Conservation (phyloP, 495 filamentous ascomycete genomes). For the Thermothielavioides terrestris region DNA sequence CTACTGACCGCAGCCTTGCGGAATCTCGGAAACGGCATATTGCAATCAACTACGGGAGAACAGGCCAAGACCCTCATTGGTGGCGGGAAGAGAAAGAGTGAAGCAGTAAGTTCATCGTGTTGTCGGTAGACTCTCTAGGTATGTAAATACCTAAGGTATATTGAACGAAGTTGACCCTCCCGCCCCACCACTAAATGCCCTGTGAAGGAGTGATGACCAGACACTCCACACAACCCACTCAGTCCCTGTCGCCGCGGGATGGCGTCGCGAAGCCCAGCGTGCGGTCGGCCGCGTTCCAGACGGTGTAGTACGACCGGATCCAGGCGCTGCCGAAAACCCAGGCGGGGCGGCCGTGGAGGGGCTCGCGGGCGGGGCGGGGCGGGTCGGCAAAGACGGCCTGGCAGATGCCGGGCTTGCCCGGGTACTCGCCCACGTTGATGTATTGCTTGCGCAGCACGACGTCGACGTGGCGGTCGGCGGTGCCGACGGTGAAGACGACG, state of each 20-base stretch:
- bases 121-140: too few species aligned
- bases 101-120: too few species aligned
- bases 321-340: conserved; percentile 19
- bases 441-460: conserved; percentile 11
- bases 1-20: too few species aligned
- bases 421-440: conserved; percentile 20
- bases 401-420: conserved; percentile 16
- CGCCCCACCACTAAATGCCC: too few species aligned
- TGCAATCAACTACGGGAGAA: background rate
- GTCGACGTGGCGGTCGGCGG: background rate
- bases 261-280: conserved; percentile 15
- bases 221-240: background rate
- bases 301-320: conserved; percentile 21
- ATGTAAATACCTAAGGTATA: too few species aligned
- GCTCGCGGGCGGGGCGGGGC: conserved; percentile 6
- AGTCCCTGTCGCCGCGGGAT: background rate
- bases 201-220: too few species aligned
- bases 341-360: conserved; percentile 7
- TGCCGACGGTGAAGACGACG: conserved; percentile 15
- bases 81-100: too few species aligned
- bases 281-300: conserved; percentile 15
- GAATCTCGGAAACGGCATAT: background rate
- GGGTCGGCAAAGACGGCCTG: conserved; percentile 17
- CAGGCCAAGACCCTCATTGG: too few species aligned
- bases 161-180: too few species aligned